Evolutionary conservation across 139 green algal species (phyloP), one percentile per base, ranked within the genome.

Genomic region (Eudorina sp.): DNA sequence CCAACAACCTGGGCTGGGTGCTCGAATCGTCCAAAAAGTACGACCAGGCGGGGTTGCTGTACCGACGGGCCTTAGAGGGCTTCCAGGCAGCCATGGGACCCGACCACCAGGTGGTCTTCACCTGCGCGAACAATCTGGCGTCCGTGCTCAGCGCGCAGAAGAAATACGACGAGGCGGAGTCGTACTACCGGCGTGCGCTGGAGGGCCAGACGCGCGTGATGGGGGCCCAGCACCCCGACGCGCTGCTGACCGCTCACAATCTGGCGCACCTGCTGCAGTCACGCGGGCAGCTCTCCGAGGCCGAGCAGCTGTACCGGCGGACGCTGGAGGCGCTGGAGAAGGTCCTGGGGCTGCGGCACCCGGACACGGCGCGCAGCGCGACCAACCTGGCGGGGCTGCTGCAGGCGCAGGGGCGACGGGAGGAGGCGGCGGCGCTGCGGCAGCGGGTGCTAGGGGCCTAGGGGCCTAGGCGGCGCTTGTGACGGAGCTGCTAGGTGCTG

Each of bases 201-300:
- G n/a, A 46, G 1, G 75, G 46, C 25, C 48, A 27, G 2, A n/a
- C 72, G 29, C 75, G 48, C 6, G 75, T 83, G 46, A n/a, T 83
- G 75, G 75, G 75, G 4, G 34, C 53, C 1, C 72, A 89, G 25
- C 84, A 89, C 72, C 84, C 84, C 23, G 48, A 84, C 31, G 84
- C 84, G 31, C 72, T 89, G 53, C 51, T 23, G 25, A 62, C 23
- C 43, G 45, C 60, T 29, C 60, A 55, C 41, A 62, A 58, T 41
- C 45, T 81, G 27, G 72, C 45, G 41, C 38, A 81, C 72, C 25
- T 55, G 21, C 21, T 81, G 43, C 41, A 81, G 23, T 41, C 36
- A 41, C 72, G 60, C 14, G 72, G 72, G 2, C 19, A 31, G 66
- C 46, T 48, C 66, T 31, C 46, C 38, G 66, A 75, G 66, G 66